These are phyloP conservation scores for Gaeumannomyces sp. DNA, from an alignment of 2,329 filamentous ascomycete species.

Conservation along the genomic window DNA sequence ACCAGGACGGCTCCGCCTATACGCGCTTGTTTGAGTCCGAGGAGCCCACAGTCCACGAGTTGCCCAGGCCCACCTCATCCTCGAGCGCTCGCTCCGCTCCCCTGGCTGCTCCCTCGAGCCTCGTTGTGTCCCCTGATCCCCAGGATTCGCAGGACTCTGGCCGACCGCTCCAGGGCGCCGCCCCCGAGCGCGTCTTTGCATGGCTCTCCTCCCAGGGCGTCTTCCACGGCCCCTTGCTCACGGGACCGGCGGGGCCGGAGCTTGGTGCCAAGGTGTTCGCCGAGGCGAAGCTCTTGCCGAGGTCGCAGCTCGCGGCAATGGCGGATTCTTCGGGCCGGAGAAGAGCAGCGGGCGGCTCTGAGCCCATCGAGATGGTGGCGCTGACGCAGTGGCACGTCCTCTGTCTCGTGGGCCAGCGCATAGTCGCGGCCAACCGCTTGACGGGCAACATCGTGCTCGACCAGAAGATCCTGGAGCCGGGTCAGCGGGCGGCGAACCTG, in stretches of 20 bases:
- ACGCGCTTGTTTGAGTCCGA: constrained; percentile 83
- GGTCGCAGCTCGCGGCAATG: constrained; percentile 63
- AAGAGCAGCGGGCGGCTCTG: constrained; percentile 39
- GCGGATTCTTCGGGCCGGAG: constrained; percentile 41
- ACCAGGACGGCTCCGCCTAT: constrained; percentile 79
- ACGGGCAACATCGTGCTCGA: constrained; percentile 84
- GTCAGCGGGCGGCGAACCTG: constrained; percentile 74
- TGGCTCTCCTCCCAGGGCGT: constrained; percentile 88
- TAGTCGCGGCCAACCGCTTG: constrained; percentile 81
- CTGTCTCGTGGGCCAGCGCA: constrained; percentile 70
- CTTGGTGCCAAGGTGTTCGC: constrained; percentile 70
- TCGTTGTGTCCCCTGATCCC: constrained; percentile 72
- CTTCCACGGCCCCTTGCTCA: constrained; percentile 74
- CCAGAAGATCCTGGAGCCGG: constrained; percentile 74
- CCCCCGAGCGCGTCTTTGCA: constrained; percentile 70
- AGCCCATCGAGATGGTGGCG: constrained; percentile 71
- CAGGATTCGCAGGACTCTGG: constrained; percentile 36
- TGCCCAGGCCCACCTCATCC: constrained; percentile 46
- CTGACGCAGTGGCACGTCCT: constrained; percentile 93
- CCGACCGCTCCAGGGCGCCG: constrained; percentile 46
- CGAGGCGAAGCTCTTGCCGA: constrained; percentile 70
- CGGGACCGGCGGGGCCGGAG: constrained; percentile 52
- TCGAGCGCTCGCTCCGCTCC: constrained; percentile 24
- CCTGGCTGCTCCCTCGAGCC: constrained; percentile 54
- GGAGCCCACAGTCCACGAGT: constrained; percentile 69